Base-by-base conservation (phyloP, 495 filamentous ascomycete species). In the Chlorociboria aeruginascens region DNA sequence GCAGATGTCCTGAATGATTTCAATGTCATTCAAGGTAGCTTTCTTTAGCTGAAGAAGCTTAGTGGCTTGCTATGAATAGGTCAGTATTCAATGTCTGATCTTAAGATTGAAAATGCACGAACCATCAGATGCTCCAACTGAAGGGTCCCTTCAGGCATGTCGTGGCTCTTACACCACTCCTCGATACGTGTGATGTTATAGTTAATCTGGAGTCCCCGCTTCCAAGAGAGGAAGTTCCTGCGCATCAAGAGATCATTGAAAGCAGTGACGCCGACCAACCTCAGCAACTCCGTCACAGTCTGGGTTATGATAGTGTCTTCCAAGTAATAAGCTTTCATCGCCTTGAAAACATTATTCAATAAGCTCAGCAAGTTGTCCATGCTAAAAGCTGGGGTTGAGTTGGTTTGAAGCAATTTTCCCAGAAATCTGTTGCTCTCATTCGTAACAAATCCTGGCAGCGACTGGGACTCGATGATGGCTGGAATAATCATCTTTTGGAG, bases 111-210 rank as follows among this genome's bases (percentile, higher is more conserved):
- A 29, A 28, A 14, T 4, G 30, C 13, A 61, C 68, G 65, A 71
- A 85, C 82, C 93, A 97, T 99, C 48, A 99, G 73, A 74, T 99
- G 93, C 73, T 99, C 93, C 40, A 99, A 77, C 68, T 97, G 88
- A 46, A 99, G 73, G 40, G 89, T 97, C 31, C 93, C 93, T 67
- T 97, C 90, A 6, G 93, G 93, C 89, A 99, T 96, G 58, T 97
- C 93, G 64, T 99, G 93, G 60, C 89, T 95, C 77, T 99, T 99
- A 68, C 93, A 99, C 93, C 93, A 99, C 68, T 99, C 93, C 66
- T 99, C 93, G 47, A 99, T 97, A 30, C 93, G 79, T 20, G 93
- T 99, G 61, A 99, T 99, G 67, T 99, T 97, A 72, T 99, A 99
- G 67, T 99, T 99, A 68, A 99, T 99, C 70, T 99, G 93, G 40